Conservation (phyloP, 2,329 filamentous ascomycete genomes). For the Cladosporium colombiae region DNA sequence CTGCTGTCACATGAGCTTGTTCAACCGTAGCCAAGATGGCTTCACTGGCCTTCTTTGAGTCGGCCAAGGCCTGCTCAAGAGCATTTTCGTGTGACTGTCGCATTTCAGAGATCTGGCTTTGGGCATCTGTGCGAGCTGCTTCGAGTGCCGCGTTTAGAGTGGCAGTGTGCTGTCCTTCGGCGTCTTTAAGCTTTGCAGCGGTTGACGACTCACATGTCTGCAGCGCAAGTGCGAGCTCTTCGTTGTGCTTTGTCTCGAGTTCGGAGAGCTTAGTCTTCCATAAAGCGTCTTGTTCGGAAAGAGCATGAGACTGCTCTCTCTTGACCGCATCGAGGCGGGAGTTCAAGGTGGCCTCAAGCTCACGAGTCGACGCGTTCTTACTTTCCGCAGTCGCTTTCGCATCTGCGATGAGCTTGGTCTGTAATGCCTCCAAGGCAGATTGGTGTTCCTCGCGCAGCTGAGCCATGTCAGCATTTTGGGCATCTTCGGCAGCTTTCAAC, state of each 20-base stretch:
- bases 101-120: slow-evolving; percentile 21
- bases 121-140: slow-evolving; percentile 24
- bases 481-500: slow-evolving; percentile 19
- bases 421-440: slow-evolving; percentile 19
- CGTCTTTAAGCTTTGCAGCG: slow-evolving; percentile 24
- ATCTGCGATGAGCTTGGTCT: slow-evolving; percentile 2
- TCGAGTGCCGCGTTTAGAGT: slow-evolving; percentile 23
- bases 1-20: slow-evolving; percentile 30
- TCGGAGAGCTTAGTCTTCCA: slow-evolving; percentile 28
- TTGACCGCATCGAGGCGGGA: slow-evolving; percentile 22
- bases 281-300: slow-evolving; percentile 26
- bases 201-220: slow-evolving; percentile 22
- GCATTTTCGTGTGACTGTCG: slow-evolving; percentile 23
- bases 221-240: slow-evolving; percentile 24
- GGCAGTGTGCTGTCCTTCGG: slow-evolving; percentile 23
- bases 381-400: slow-evolving; percentile 17
- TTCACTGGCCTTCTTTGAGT: slow-evolving; percentile 23
- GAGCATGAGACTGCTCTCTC: slow-evolving; percentile 19
- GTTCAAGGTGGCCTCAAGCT: slow-evolving; percentile 1
- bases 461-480: slow-evolving; percentile 22
- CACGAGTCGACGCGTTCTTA: slow-evolving; percentile 9
- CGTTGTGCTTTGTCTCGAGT: slow-evolving; percentile 21
- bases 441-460: slow-evolving; percentile 23
- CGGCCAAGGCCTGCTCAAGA: slow-evolving; percentile 10
- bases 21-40: slow-evolving; percentile 29